Percentiles rank a stretch among this genome's conserved stretches.
Evolutionary conservation across 768 basidiomycete species (phyloP).

Genomic region (Mycena vitilis): DNA sequence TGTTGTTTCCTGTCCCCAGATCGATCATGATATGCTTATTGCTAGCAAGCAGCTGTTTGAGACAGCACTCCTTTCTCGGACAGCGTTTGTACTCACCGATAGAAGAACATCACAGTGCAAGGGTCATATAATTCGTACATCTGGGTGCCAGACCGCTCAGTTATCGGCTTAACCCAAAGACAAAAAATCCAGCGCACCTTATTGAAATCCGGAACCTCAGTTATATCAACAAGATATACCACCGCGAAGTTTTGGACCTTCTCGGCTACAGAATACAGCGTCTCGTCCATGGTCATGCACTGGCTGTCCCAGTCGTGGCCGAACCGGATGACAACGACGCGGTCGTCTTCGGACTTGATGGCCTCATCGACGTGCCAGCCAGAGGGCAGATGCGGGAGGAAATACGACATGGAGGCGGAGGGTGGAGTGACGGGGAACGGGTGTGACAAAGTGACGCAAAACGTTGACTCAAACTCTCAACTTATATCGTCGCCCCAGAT

Average conservation of each 20-base stretch:
- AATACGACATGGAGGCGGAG: constrained; percentile 44
- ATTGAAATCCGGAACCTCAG: constrained; percentile 97
- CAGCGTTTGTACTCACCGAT: constrained; percentile 69
- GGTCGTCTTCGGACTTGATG: constrained; percentile 97
- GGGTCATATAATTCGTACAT: constrained; percentile 99
- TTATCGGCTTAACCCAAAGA: neutral
- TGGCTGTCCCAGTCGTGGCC: constrained; percentile 74
- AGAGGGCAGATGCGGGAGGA: constrained; percentile 87
- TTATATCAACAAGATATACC: constrained; percentile 95
- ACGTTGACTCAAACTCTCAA: neutral
- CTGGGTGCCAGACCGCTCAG: constrained; percentile 50
- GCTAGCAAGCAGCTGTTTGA: constrained; percentile 53
- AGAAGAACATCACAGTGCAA: constrained; percentile 99
- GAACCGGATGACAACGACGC: constrained; percentile 94
- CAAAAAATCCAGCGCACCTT: constrained; percentile 68
- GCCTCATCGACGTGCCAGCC: constrained; percentile 99
- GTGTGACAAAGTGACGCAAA: too few species aligned
- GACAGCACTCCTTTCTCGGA: neutral
- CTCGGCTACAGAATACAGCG: constrained; percentile 90
- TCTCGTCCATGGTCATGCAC: constrained; percentile 99
- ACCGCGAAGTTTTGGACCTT: constrained; percentile 99
- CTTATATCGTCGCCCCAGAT: too few species aligned
- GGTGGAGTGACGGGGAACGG: neutral
- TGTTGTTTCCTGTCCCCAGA: constrained; percentile 99
- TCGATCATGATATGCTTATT: constrained; percentile 99